phyloP scores from a whole-genome alignment of 2,329 filamentous ascomycete genomes.

The Paradendryphiella salina region DNA sequence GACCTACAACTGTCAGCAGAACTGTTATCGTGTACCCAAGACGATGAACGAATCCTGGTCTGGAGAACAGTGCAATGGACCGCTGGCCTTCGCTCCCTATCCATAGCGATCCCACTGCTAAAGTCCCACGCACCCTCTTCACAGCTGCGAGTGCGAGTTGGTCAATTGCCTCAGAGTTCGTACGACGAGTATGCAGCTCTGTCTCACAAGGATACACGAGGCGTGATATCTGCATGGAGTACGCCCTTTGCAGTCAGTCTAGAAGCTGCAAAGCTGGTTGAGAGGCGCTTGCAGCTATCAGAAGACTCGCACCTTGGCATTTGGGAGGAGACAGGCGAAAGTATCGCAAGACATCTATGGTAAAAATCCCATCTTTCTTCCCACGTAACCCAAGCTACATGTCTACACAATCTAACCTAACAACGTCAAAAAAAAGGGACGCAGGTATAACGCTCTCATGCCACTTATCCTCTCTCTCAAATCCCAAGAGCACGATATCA shows the following conservation, averaged over 20 bases:
- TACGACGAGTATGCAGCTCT: conserved; percentile 37
- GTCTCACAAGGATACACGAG: conserved; percentile 40
- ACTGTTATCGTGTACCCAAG: conserved; percentile 34
- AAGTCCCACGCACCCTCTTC: conserved; percentile 43
- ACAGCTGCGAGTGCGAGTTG: conserved; percentile 49
- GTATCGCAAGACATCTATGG: conserved; percentile 73
- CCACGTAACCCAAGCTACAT: neutral
- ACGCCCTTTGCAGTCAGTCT: conserved; percentile 47
- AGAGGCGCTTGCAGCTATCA: conserved; percentile 57
- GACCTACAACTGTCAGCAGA: conserved; percentile 51
- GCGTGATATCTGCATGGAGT: conserved; percentile 63
- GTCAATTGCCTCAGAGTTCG: conserved; percentile 31
- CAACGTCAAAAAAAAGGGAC: conserved; percentile 50
- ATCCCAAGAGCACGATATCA: conserved; percentile 9
- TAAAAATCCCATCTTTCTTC: conserved; percentile 43
- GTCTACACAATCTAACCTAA: no score
- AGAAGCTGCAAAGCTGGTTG: conserved; percentile 57
- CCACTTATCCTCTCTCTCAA: conserved; percentile 53
- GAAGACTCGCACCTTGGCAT: conserved; percentile 53
- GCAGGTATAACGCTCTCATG: conserved; percentile 62
- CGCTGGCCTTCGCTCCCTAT: conserved; percentile 50
- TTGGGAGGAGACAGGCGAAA: conserved; percentile 72
- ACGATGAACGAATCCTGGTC: conserved; percentile 45
- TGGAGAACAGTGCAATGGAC: conserved; percentile 52
- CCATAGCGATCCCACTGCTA: conserved; percentile 49